These are phyloP conservation scores for Keithomyces neogunnii DNA, from an alignment of 2,329 filamentous ascomycete genomes.

Conservation along the genomic window DNA sequence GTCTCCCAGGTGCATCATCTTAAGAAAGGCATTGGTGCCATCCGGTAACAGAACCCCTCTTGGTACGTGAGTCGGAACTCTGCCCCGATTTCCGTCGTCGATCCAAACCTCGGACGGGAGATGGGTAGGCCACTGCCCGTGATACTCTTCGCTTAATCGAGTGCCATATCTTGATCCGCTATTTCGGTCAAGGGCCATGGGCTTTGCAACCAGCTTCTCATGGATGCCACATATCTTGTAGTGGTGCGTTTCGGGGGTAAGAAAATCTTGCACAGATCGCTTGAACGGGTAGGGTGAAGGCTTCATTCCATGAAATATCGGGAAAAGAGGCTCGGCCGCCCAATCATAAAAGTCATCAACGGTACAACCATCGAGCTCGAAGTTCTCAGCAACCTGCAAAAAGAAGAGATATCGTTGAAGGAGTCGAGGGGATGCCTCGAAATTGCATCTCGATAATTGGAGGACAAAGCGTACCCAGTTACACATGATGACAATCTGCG, in stretches of 20 bases:
- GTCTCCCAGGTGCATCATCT: constrained; percentile 3
- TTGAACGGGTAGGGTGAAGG: not conserved
- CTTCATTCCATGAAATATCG: constrained; percentile 5
- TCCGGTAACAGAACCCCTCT: constrained; percentile 1
- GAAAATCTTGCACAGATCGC: constrained; percentile 7
- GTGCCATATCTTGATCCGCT: not conserved
- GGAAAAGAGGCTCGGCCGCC: constrained; percentile 11
- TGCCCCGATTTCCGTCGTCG: not conserved
- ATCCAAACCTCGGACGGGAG: no score
- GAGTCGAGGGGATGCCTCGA: constrained; percentile 11
- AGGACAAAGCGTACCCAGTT: constrained; percentile 11
- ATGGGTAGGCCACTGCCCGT: no score
- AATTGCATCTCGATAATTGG: constrained; percentile 10
- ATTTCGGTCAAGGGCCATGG: not conserved
- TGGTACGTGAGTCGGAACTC: constrained; percentile 1
- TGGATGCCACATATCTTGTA: not conserved
- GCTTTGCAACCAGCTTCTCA: not conserved
- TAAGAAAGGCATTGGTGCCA: constrained; percentile 3
- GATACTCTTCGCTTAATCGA: no score
- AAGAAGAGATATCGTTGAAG: constrained; percentile 15
- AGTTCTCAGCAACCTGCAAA: constrained; percentile 13
- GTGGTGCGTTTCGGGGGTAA: constrained; percentile 13
- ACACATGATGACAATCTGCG: constrained; percentile 11
- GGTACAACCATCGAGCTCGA: constrained; percentile 13
- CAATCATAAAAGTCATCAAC: constrained; percentile 17